Evolutionary conservation across 164 flowering plant species (phyloP).

Genomic region (Umbellularia californica): DNA sequence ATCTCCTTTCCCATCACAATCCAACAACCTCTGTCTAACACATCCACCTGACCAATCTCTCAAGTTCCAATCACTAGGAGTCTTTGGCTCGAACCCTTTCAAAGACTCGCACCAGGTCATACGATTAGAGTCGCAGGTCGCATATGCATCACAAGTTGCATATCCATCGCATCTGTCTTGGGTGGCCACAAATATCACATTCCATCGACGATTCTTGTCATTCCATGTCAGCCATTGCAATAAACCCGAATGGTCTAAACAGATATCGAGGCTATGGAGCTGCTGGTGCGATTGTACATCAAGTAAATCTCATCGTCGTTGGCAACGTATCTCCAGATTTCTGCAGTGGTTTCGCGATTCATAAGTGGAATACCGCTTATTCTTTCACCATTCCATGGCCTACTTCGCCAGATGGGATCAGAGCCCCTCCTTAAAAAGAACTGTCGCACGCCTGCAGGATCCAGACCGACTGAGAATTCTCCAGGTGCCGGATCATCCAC

Average conservation of each 20-base stretch:
- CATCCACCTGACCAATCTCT: slow-evolving; percentile 25
- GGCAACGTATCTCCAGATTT: background rate
- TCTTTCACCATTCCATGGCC: slow-evolving; percentile 11
- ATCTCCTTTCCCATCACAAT: slow-evolving; percentile 13
- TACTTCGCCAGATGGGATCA: slow-evolving; percentile 1
- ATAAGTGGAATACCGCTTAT: slow-evolving; percentile 10
- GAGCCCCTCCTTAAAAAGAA: slow-evolving; percentile 3
- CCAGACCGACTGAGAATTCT: slow-evolving; percentile 1
- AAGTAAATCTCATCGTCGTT: slow-evolving; percentile 16
- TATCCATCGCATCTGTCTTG: slow-evolving; percentile 19
- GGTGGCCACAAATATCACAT: too few species aligned
- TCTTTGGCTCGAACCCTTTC: slow-evolving; percentile 20
- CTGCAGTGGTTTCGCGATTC: slow-evolving; percentile 1
- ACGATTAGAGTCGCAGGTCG: slow-evolving; percentile 20
- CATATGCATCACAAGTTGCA: slow-evolving; percentile 25
- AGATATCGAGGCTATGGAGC: slow-evolving; percentile 4
- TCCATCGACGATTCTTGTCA: too few species aligned
- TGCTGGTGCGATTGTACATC: background rate
- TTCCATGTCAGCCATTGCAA: slow-evolving; percentile 3
- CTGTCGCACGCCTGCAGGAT: slow-evolving; percentile 2
- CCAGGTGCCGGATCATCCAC: slow-evolving; percentile 10
- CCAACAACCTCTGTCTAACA: background rate
- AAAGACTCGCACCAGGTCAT: slow-evolving; percentile 25
- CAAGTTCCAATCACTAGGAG: slow-evolving; percentile 9
- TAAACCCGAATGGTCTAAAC: background rate